Base-by-base conservation (phyloP, 1,139 yeast species). In the Geotrichum bryndzae region DNA sequence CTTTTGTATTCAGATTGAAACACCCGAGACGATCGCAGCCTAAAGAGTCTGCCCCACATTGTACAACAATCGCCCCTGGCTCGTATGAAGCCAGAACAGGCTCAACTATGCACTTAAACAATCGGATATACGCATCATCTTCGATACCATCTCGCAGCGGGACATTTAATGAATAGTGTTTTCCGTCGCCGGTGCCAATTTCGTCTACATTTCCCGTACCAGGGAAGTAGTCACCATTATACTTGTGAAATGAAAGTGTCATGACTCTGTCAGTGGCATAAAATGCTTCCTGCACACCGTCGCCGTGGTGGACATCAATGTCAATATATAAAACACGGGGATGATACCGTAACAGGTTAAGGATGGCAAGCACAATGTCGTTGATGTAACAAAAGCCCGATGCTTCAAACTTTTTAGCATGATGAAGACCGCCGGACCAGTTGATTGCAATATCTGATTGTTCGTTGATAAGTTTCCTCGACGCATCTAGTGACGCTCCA, bases 381-480 rank as follows among this genome's bases (percentile, higher is more conserved):
- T 94, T 94, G 58, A 91, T 89, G 72, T 92, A 94, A 73, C 99
- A 94, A 70, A 94, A 94, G 25, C 99, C 99, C 52, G 92, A 85
- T 2, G 98, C 97, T 70, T 90, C 96, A 63, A 84, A 86, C 74
- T 94, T 94, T 72, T 94, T 94, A 7, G 99, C 98, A 73, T 94
- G 99, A 74, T 94, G 99, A 56, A 94, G 79, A 0, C 99, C 99
- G 54, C 99, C 99, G 18, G 96, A 87, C 94, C 97, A 94, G 74
- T 94, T 94, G 68, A 94, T 90, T 46, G 99, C 99, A 62, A 94
- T 90, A 72, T 94, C 99, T 60, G 96, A 86, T 76, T 90, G 91
- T 5, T 92, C 91, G 65, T 86, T 82, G 51, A 88, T 84, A 64
- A 94, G 80, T 73, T 92, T 88, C 27, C 96, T 82, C 18, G 96